phyloP scores from a whole-genome alignment of 2,329 filamentous ascomycete species.

The Dothideomycetes sp. region DNA sequence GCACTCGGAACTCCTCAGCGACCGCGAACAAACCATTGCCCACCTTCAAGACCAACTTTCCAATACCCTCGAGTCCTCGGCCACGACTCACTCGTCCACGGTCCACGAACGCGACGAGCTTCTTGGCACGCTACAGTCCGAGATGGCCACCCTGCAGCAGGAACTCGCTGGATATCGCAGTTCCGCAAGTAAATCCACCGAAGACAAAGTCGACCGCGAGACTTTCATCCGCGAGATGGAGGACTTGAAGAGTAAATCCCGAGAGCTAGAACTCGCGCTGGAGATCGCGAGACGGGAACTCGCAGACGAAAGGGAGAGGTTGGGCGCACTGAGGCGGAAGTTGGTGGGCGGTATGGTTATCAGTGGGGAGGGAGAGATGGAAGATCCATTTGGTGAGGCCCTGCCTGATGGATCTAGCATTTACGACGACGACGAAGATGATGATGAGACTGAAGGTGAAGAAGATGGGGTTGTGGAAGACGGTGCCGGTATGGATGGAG shows the following conservation, averaged over 20 bases:
- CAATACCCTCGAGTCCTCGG: neutral
- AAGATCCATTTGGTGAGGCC: neutral
- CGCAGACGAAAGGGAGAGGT: neutral
- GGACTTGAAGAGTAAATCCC: neutral
- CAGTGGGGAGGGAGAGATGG: neutral
- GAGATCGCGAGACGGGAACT: neutral
- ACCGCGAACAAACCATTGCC: neutral
- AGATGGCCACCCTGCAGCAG: neutral
- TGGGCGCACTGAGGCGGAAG: neutral
- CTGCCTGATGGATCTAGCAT: neutral
- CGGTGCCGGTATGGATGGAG: neutral
- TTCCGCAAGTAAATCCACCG: no score
- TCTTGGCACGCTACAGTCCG: neutral
- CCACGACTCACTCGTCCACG: neutral
- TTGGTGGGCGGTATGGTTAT: neutral
- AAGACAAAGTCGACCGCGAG: neutral
- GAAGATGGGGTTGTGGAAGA: conserved; percentile 3
- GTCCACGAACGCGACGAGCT: neutral
- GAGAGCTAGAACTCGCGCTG: neutral
- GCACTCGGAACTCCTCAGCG: neutral
- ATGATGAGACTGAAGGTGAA: neutral
- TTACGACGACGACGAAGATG: neutral
- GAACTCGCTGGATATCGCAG: neutral
- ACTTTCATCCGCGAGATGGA: neutral
- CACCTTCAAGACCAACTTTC: neutral